Base-by-base conservation (phyloP, 768 basidiomycete species). In the Boletus vinaceobasis region DNA sequence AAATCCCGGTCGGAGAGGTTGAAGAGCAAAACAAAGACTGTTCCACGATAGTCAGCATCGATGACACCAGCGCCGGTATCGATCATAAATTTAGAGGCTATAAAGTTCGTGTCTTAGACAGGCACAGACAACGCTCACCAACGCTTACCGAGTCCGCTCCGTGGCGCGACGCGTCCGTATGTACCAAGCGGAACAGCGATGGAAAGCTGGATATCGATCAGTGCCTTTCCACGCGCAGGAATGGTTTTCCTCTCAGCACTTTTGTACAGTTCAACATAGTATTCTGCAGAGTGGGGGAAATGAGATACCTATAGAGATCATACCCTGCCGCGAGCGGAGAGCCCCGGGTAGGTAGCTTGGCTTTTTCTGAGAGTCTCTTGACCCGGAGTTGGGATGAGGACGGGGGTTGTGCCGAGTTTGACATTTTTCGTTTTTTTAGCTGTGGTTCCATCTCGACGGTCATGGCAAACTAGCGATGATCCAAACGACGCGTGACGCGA, bases 31-130 rank as follows among this genome's bases (percentile, higher is more conserved):
- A 98, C 91, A 65, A 88, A 93, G 43, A 99, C 83, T 13, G 85
- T 76, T 21, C 97, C 97, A 50, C 97, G 81, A 72, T 99, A 98
- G 70, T 99, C 97, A 7, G 93, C 91, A 59, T 99, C 97, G 48
- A 99, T 83, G 7, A 99, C 97, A 21, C 96, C 97, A 11, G 97
- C 97, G 2, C 97, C 97, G 1, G 96, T 98, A 67, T 95, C 91
- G 55, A 98, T 98, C 85, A 93, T 93, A 71, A 92, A 94, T 68
- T 99, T 99, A 15, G 90, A 90, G 19, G 97, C 97, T 97, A 58
- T 17, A 58, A 39, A 15, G 55, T 29, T 45, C 27, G 50, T 23
- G 17, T 48, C 27, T 50, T 8, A 47, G 45, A 39, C 36, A 33
- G 21, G 51, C 5, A 19, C 50, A 42, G 31, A 23, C n/a, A 44